Conservation (phyloP, 768 basidiomycete species). For the Xerocomellus amylosporus region DNA sequence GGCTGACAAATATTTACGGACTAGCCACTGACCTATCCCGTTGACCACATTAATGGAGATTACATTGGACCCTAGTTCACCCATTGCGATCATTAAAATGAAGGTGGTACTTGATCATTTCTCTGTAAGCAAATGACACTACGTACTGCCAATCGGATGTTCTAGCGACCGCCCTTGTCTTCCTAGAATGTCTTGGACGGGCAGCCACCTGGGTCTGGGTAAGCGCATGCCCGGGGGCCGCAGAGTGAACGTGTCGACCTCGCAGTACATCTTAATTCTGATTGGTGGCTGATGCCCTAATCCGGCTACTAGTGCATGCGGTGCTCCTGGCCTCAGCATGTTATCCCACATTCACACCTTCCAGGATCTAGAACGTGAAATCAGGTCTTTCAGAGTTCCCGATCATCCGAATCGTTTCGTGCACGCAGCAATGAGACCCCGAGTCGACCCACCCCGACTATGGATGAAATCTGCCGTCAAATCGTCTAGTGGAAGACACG, state of each 20-base stretch:
- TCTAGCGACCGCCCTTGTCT: conserved; percentile 11
- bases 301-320: conserved; percentile 15
- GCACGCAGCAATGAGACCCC: conserved; percentile 22
- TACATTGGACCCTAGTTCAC: conserved; percentile 21
- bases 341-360: conserved; percentile 26
- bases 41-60: conserved; percentile 18
- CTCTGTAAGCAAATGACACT: conserved; percentile 11
- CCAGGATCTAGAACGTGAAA: conserved; percentile 24
- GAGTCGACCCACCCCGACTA: background rate
- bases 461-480: background rate
- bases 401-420: conserved; percentile 21
- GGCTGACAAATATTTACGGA: conserved; percentile 24
- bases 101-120: conserved; percentile 15
- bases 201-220: conserved; percentile 11
- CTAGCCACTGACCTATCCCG: conserved; percentile 14
- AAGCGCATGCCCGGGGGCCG: conserved; percentile 7
- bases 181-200: conserved; percentile 10
- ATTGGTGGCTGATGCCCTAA: conserved; percentile 17
- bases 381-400: conserved; percentile 10
- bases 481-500: conserved; percentile 1
- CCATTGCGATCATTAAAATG: conserved; percentile 19
- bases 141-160: conserved; percentile 5
- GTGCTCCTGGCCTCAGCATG: conserved; percentile 31
- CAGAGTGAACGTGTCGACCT: conserved; percentile 15
- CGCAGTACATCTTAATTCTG: conserved; percentile 13